Base-by-base conservation (phyloP, 257 asterid species). In the Solanum lycopersicoides region DNA sequence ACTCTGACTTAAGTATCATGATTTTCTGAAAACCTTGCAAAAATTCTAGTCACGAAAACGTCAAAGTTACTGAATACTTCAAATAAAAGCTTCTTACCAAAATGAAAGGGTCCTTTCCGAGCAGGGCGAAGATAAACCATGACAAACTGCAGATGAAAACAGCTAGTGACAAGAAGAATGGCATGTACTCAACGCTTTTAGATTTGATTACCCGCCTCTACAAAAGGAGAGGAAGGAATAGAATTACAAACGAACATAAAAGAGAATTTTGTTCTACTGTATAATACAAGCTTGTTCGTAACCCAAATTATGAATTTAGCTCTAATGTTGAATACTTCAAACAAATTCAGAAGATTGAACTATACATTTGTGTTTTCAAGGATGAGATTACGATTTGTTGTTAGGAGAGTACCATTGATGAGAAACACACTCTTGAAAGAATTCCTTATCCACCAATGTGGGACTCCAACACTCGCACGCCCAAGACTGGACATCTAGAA, bases 181-280 rank as follows among this genome's bases (percentile, higher is more conserved):
- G 98, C 98, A 94, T 95, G 21, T 88, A 94, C 90, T 95, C 98
- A 84, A 95, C 98, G 30, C 98, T 95, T 89, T 91, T 94, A 39
- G 94, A 93, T 82, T 89, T 92, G 85, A 96, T 93, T 93, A 96
- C 98, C 94, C 90, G 44, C 86, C 95, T 94, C 98, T 95, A 88
- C 90, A 66, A 83, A 87, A 85, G 12, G 21, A 12, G 44, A 85
- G 28, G 47, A 18, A 44, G 20, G 59, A 9, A 32, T 23, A 30
- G 10, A 77, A 28, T 69, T 69, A 30, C 37, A 77, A 44, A 25
- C 13, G 56, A 77, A 77, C 5, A 25, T 25, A 44, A n/a, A n/a
- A 77, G 83, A 44, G 83, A 2, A 39, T 42, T 44, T 42, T n/a
- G 34, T 74, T 74, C 39, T 74, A 74, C 82, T 74, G 16, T 5